Evolutionary conservation across 768 basidiomycete species (phyloP), one percentile per base, ranked within the genome.

Genomic region (Naematelia encephala): DNA sequence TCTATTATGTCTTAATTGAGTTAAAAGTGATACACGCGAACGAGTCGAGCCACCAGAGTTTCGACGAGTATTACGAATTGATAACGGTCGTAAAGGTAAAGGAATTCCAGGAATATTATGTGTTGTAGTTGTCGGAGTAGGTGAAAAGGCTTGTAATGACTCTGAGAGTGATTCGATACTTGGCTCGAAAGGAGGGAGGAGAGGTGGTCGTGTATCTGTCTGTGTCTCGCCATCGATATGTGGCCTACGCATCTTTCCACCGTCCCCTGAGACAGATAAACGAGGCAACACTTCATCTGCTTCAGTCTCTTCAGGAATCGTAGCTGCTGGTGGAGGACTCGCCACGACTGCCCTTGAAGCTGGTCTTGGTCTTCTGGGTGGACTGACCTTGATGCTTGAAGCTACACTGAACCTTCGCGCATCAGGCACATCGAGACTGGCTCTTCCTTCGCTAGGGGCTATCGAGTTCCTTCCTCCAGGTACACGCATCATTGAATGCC

Each of bases 401-500:
- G 29, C 3, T 57, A 55, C 26, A 39, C 59, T 27, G 29, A 26
- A 52, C 29, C 21, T 4, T n/a, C 27, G 14, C 51, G 25, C 34
- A 26, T 52, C 13, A 14, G 48, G 48, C 25, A 52, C 34, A 34
- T 52, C 51, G 28, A 52, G 51, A 5, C 26, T 29, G 19, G 19
- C 29, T 46, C 56, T 45, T 29, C 46, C 21, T 43, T 61, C 67
- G 34, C 60, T 67, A 14, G 69, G 61, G 43, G 60, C 63, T 25
- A 72, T 51, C 48, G 50, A 42, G 51, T 52, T 53, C 60, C 47
- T 42, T 59, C 58, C 21, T 16, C 34, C 34, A 39, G 34, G 34
- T 55, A 81, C 76, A 0, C 84, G 79, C 82, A 93, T 84, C 83
- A 96, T 90, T 70, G 90, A 92, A 73, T 96, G 86, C 51, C 96